phyloP scores from a whole-genome alignment of 2,329 filamentous ascomycete genomes.

The Diplocarpon mali region DNA sequence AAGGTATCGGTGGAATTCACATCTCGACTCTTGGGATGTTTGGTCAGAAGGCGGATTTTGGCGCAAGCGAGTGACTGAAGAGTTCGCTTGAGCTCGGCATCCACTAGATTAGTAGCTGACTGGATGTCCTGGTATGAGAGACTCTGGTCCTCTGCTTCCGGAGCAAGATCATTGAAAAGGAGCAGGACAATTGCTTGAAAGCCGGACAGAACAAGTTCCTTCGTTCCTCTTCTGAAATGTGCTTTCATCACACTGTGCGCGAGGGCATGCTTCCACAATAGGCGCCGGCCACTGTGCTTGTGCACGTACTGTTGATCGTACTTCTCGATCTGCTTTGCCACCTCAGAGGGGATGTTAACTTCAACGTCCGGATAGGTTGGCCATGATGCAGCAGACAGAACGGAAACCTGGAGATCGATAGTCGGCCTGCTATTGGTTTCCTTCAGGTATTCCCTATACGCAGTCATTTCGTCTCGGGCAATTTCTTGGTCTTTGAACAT shows the following conservation, averaged over 20 bases:
- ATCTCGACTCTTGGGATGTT: conserved; percentile 76
- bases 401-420: conserved; percentile 73
- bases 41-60: conserved; percentile 71
- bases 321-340: conserved; percentile 63
- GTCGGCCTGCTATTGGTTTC: conserved; percentile 38
- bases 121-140: conserved; percentile 69
- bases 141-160: conserved; percentile 37
- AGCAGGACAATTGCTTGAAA: conserved; percentile 88
- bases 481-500: conserved; percentile 99
- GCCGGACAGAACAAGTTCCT: conserved; percentile 82
- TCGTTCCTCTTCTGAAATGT: conserved; percentile 65
- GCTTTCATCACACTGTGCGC: conserved; percentile 82
- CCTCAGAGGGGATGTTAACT: conserved; percentile 63
- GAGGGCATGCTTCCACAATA: conserved; percentile 90
- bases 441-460: conserved; percentile 58
- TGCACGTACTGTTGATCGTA: conserved; percentile 80
- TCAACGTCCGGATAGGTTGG: conserved; percentile 71
- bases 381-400: conserved; percentile 88
- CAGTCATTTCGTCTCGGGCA: conserved; percentile 82
- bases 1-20: conserved; percentile 74
- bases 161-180: conserved; percentile 67
- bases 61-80: conserved; percentile 92
- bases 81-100: conserved; percentile 74
- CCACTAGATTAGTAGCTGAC: conserved; percentile 61
- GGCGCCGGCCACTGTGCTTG: conserved; percentile 78